Evolutionary conservation across 371 early-diverging fungal species (phyloP), one percentile per base, ranked within the genome.

Genomic region (Hamiltosporidium tvaerminnensis): DNA sequence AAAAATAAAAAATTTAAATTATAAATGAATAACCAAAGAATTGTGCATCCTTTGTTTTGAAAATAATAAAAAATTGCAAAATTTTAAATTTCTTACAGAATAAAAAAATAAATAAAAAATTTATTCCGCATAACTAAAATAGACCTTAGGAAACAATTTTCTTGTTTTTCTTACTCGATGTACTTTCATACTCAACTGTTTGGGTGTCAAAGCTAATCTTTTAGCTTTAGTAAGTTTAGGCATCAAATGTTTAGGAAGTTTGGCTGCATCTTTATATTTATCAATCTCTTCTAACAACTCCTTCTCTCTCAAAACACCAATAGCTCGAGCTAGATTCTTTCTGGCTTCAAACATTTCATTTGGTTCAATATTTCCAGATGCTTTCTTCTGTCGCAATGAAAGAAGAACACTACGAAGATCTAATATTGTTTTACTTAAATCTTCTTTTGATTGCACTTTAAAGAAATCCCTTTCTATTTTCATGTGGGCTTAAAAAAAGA

Each of bases 211-310:
- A 2, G 5, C 54, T 33, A 12, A 55, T 59, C 76, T 64, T 47
- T 67, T 37, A 10, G 49, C 55, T 54, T 57, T 72, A 16, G 63
- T 75, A 3, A 52, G 35, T 37, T 57, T 69, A 14, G 65, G 63
- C 47, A 66, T 62, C 1, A 75, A 56, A 35, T 70, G 44, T 63
- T 72, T 75, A 10, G 76, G 76, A 34, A 75, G 36, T 47, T 61
- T 53, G 36, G 62, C 5, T 34, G 44, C 65, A 14, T 59, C 61
- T 57, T 63, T 64, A 57, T 72, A 66, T 53, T 67, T 44, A 23
- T 69, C 67, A n/a, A 63, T 53, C 12, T 58, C 1, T 54, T 66
- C 57, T 52, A 61, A 52, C 36, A 61, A 53, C 33, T 54, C 39
- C 37, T 72, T 72, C 60, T 72, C 72, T 4, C 39, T 56, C 7